Evolutionary conservation across 768 basidiomycete genomes (phyloP).

Genomic region (Macrocybe gigantea): DNA sequence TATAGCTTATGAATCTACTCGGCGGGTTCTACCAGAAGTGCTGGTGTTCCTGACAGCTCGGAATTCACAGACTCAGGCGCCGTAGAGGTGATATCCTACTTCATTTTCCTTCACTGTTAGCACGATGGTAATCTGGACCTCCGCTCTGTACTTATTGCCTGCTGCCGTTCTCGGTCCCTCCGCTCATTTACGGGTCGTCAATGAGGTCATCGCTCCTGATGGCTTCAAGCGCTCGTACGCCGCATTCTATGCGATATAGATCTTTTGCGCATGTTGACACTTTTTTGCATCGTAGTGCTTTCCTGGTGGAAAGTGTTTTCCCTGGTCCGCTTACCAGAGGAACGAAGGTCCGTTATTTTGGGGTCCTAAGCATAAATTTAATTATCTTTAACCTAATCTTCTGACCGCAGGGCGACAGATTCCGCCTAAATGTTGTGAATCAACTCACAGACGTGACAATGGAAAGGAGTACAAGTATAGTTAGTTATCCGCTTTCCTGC

Average conservation of each 20-base stretch:
- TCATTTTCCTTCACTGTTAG: no score
- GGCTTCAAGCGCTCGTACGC: constrained; percentile 15
- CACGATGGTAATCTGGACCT: no score
- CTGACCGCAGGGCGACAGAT: constrained; percentile 30
- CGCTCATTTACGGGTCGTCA: constrained; percentile 12
- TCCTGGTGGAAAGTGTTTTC: constrained; percentile 21
- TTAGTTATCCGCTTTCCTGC: constrained; percentile 11
- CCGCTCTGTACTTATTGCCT: constrained; percentile 1
- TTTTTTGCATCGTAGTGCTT: constrained; percentile 11
- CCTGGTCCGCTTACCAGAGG: constrained; percentile 30
- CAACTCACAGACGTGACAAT: constrained; percentile 29
- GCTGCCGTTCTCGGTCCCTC: constrained; percentile 9
- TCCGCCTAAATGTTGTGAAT: constrained; percentile 37
- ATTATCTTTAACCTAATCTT: not conserved
- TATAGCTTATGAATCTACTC: no score
- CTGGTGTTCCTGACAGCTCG: no score
- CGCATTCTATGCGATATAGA: not conserved
- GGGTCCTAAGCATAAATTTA: not conserved
- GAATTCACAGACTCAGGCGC: no score
- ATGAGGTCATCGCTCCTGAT: constrained; percentile 17
- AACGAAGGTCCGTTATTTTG: constrained; percentile 20
- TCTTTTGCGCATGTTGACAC: no score
- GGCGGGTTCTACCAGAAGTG: no score
- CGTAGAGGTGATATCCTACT: no score
- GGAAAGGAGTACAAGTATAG: constrained; percentile 35